Percentiles rank a stretch among this genome's conserved stretches.
Evolutionary conservation across 768 basidiomycete genomes (phyloP).

Genomic region (Agaricus bisporus): DNA sequence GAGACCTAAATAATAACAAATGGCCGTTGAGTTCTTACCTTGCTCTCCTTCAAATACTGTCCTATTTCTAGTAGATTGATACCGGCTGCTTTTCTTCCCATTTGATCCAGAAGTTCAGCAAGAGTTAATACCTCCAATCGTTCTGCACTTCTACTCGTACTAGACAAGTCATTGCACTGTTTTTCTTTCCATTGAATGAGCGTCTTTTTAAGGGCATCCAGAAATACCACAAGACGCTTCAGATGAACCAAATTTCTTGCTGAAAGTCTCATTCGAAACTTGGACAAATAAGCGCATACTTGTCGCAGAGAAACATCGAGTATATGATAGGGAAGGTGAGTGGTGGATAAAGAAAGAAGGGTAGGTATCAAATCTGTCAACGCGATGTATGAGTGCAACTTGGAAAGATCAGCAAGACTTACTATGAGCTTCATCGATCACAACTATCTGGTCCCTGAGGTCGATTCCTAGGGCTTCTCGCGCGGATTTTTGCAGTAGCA

Average conservation of each 20-base stretch:
- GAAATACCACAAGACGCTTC: constrained; percentile 67
- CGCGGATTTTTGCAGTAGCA: constrained; percentile 76
- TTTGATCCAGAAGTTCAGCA: constrained; percentile 51
- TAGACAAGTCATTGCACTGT: constrained; percentile 15
- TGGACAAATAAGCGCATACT: constrained; percentile 67
- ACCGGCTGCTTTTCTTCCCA: constrained; percentile 65
- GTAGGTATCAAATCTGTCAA: constrained; percentile 79
- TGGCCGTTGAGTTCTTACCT: constrained; percentile 37
- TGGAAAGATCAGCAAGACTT: constrained; percentile 22
- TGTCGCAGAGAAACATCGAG: constrained; percentile 65
- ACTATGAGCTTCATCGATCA: constrained; percentile 98
- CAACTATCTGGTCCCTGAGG: constrained; percentile 75
- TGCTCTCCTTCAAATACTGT: constrained; percentile 74
- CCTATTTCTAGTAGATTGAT: constrained; percentile 84
- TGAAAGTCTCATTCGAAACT: constrained; percentile 74
- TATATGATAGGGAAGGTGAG: constrained; percentile 48
- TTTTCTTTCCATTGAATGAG: constrained; percentile 47
- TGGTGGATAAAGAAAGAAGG: constrained; percentile 79
- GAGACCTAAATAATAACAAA: constrained; percentile 12
- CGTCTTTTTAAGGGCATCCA: constrained; percentile 63
- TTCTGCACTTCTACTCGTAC: constrained; percentile 12
- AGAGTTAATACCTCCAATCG: constrained; percentile 63
- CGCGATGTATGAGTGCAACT: neutral
- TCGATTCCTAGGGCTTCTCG: constrained; percentile 86
- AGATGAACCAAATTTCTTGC: constrained; percentile 71